Percentiles rank a stretch among this genome's conserved stretches.
Conservation (phyloP, 306 rosid species). For the Citrullus colocynthis region DNA sequence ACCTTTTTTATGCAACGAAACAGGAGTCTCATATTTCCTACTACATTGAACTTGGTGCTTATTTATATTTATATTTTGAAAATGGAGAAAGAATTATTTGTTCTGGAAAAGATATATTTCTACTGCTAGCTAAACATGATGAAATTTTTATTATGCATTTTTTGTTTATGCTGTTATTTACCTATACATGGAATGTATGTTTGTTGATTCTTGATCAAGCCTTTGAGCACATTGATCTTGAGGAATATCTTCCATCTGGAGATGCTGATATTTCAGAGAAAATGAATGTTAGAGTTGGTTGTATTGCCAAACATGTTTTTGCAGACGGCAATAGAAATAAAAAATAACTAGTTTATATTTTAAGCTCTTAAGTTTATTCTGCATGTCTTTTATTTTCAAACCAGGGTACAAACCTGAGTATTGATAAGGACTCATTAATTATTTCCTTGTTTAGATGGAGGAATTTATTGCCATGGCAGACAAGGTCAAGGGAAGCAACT, state of each 20-base stretch:
- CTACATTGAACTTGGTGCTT: background rate
- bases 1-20: background rate
- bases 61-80: background rate
- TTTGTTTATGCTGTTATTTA: background rate
- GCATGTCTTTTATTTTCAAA: background rate
- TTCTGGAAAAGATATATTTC: background rate
- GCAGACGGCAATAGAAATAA: background rate
- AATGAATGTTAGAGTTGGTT: background rate
- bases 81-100: background rate
- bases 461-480: conserved; percentile 14
- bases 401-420: background rate
- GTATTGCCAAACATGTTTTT: background rate
- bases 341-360: background rate
- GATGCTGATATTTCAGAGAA: background rate
- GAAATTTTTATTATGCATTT: background rate
- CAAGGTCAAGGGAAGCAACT: conserved; percentile 2
- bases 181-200: background rate
- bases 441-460: conserved; percentile 14
- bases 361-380: conserved; percentile 2
- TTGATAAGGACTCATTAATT: background rate
- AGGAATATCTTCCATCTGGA: background rate
- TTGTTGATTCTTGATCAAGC: background rate
- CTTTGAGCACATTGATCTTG: background rate
- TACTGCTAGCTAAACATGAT: background rate
- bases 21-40: background rate